These are phyloP conservation scores for Pyricularia sp. DNA, from an alignment of 2,329 filamentous ascomycete genomes.

Conservation along the genomic window DNA sequence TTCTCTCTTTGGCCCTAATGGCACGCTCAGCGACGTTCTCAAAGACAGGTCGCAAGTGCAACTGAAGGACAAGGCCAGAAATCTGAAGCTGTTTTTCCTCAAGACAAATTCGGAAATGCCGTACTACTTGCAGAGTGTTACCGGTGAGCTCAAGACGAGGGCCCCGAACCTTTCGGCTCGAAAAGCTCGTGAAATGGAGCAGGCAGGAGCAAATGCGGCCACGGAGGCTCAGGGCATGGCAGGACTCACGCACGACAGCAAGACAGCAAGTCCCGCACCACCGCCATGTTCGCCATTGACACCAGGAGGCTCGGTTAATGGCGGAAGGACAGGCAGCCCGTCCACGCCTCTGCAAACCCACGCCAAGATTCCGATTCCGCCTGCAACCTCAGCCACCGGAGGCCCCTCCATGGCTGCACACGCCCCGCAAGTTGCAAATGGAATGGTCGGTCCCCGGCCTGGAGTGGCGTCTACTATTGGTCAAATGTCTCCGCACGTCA, in stretches of 20 bases:
- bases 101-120: constrained; percentile 88
- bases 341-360: constrained; percentile 1
- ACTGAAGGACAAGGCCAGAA: constrained; percentile 82
- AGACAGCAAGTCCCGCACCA: constrained; percentile 2
- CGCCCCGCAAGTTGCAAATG: background rate
- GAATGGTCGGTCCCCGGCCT: background rate
- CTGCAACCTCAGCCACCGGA: background rate
- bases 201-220: constrained; percentile 42
- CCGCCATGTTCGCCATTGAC: constrained; percentile 2
- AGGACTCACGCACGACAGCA: constrained; percentile 35
- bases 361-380: constrained; percentile 1
- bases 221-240: constrained; percentile 46
- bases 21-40: constrained; percentile 67
- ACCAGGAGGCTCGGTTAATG: constrained; percentile 2
- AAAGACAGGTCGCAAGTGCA: constrained; percentile 87
- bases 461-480: background rate
- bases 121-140: constrained; percentile 75
- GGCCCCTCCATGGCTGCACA: background rate
- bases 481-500: background rate
- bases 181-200: constrained; percentile 50
- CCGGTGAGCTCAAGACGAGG: constrained; percentile 76
- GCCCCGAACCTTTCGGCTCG: constrained; percentile 62
- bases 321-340: constrained; percentile 3
- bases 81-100: constrained; percentile 80
- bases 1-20: constrained; percentile 66